phyloP scores from a whole-genome alignment of 2,329 filamentous ascomycete genomes.

The Aspergillus awamori region DNA sequence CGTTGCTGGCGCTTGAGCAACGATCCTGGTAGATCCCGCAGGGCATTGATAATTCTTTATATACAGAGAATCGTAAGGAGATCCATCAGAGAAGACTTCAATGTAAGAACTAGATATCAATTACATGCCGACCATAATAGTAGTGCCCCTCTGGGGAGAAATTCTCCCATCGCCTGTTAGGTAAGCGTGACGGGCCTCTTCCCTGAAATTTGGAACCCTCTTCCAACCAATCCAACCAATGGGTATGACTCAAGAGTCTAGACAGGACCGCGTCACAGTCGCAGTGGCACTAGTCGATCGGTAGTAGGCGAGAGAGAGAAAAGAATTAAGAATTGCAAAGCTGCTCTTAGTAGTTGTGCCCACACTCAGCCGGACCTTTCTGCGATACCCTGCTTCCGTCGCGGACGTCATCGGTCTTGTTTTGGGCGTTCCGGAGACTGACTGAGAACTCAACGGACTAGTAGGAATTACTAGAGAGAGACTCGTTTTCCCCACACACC shows the following conservation, averaged over 20 bases:
- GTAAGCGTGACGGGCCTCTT: slow-evolving; percentile 17
- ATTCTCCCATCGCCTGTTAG: slow-evolving; percentile 7
- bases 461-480: slow-evolving; percentile 4
- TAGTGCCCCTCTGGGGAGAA: neutral
- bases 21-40: no score
- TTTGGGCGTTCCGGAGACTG: slow-evolving; percentile 24
- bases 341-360: neutral
- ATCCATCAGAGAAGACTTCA: neutral
- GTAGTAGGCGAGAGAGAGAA: neutral
- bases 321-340: neutral
- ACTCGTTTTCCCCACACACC: slow-evolving; percentile 35
- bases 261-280: slow-evolving; percentile 16
- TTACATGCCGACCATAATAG: no score
- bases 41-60: no score
- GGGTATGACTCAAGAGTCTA: slow-evolving; percentile 9
- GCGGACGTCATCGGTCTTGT: slow-evolving; percentile 38
- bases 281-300: neutral
- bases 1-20: neutral
- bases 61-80: neutral
- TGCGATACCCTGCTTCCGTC: slow-evolving; percentile 26
- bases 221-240: slow-evolving; percentile 30
- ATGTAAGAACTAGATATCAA: no score
- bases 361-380: slow-evolving; percentile 15
- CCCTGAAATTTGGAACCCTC: slow-evolving; percentile 21
- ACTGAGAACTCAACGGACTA: slow-evolving; percentile 21